A percentile compares a stretch with the other conserved stretches of the same genome.
phyloP scores from a whole-genome alignment of 2,329 filamentous ascomycete genomes.

The Torrubiellomyces zombiae region DNA sequence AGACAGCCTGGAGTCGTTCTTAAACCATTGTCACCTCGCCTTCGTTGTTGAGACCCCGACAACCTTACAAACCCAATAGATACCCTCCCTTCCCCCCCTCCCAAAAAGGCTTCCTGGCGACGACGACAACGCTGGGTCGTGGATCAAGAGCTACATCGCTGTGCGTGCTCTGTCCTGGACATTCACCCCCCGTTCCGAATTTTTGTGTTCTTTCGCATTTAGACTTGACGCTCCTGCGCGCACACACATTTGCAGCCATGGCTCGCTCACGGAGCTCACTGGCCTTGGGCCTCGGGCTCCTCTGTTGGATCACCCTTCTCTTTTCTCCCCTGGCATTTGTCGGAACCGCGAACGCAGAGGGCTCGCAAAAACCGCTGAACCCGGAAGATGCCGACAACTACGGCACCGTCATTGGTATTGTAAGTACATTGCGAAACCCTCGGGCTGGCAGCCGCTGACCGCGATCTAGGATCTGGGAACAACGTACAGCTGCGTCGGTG shows the following conservation, averaged over 20 bases:
- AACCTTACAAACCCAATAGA: slow-evolving; percentile 10
- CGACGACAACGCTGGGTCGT: slow-evolving; percentile 15
- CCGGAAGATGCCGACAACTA: slow-evolving; percentile 63
- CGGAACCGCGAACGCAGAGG: slow-evolving; percentile 54
- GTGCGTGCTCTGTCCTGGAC: slow-evolving; percentile 10
- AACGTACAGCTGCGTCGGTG: slow-evolving; percentile 79
- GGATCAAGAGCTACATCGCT: slow-evolving; percentile 12
- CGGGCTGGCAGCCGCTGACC: neutral
- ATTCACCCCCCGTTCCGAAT: slow-evolving; percentile 8
- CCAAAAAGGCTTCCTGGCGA: too few relatives aligned
- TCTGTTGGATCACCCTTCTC: slow-evolving; percentile 83
- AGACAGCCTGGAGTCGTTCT: too few relatives aligned
- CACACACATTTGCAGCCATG: slow-evolving; percentile 20
- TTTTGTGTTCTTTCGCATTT: too few relatives aligned
- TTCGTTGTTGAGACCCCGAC: slow-evolving; percentile 12
- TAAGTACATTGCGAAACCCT: slow-evolving; percentile 20
- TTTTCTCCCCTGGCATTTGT: slow-evolving; percentile 79
- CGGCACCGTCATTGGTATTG: slow-evolving; percentile 88
- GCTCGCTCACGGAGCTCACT: slow-evolving; percentile 48
- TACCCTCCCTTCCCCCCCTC: slow-evolving; percentile 9
- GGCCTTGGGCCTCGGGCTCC: slow-evolving; percentile 69
- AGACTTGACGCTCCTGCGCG: slow-evolving; percentile 8
- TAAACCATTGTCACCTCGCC: slow-evolving; percentile 16
- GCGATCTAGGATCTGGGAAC: slow-evolving; percentile 57
- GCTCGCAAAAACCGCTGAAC: too few relatives aligned